Evolutionary conservation across 2,329 filamentous ascomycete species (phyloP).

Genomic region (Bertia moriformis): DNA sequence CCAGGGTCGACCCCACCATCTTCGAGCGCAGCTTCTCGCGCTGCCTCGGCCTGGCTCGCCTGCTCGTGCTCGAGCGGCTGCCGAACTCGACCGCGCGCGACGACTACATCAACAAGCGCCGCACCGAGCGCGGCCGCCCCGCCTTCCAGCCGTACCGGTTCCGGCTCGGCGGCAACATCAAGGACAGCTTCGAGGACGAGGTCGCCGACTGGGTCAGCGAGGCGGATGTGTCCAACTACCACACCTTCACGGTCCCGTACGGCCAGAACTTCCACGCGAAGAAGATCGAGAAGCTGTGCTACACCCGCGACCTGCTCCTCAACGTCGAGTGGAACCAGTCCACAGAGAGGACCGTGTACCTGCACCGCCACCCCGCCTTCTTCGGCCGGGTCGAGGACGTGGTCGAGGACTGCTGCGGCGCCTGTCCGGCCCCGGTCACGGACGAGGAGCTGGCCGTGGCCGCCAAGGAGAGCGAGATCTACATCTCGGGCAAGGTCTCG

Average conservation of each 20-base stretch:
- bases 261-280: conserved; percentile 41
- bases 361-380: conserved; percentile 76
- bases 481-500: conserved; percentile 57
- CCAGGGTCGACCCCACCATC: conserved; percentile 70
- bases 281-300: conserved; percentile 69
- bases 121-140: conserved; percentile 60
- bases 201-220: conserved; percentile 70
- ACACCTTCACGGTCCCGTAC: conserved; percentile 62
- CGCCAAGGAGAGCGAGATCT: conserved; percentile 60
- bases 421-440: conserved; percentile 55
- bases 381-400: conserved; percentile 66
- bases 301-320: conserved; percentile 67
- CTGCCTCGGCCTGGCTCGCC: conserved; percentile 62
- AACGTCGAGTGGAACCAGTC: conserved; percentile 78
- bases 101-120: conserved; percentile 53
- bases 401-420: conserved; percentile 68
- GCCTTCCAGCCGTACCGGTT: conserved; percentile 26
- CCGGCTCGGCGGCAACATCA: conserved; percentile 54
- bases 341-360: conserved; percentile 58
- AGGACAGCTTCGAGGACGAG: conserved; percentile 64
- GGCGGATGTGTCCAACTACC: conserved; percentile 65
- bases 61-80: conserved; percentile 67
- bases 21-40: conserved; percentile 68
- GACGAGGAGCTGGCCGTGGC: conserved; percentile 58
- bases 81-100: conserved; percentile 58